These are phyloP conservation scores for Mortierella sp. DNA, from an alignment of 371 early-diverging fungal genomes.

Conservation along the genomic window DNA sequence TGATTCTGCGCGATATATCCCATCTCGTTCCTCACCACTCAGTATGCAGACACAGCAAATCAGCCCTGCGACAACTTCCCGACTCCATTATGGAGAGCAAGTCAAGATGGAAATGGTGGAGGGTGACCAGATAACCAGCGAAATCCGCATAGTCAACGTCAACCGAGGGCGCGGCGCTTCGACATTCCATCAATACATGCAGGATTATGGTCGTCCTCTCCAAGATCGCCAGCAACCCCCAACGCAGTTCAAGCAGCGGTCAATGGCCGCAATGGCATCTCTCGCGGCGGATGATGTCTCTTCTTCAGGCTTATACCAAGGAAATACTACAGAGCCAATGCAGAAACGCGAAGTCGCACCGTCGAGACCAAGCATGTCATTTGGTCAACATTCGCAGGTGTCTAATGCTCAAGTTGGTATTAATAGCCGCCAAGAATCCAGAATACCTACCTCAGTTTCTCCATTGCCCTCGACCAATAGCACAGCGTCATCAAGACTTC, in stretches of 20 bases:
- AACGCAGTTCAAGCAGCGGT: not conserved
- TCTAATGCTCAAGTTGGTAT: not conserved
- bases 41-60: conserved; percentile 1
- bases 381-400: not conserved
- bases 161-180: conserved; percentile 9
- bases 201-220: conserved; percentile 8
- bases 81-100: conserved; percentile 38
- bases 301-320: not conserved
- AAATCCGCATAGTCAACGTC: conserved; percentile 30
- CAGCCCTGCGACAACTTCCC: not conserved
- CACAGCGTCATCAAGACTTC: conserved; percentile 23
- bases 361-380: not conserved
- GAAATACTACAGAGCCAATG: conserved; percentile 1
- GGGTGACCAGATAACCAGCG: conserved; percentile 25
- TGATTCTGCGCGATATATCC: not conserved
- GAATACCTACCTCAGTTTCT: conserved; percentile 9
- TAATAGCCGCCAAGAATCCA: conserved; percentile 5
- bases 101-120: conserved; percentile 45
- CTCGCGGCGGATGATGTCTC: conserved; percentile 11
- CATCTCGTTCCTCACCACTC: not conserved
- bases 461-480: not conserved
- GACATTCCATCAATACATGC: conserved; percentile 13
- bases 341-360: not conserved
- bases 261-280: not conserved
- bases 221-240: conserved; percentile 23